Base-by-base conservation (phyloP, 768 basidiomycete genomes). In the Rhizopogon rudus region DNA sequence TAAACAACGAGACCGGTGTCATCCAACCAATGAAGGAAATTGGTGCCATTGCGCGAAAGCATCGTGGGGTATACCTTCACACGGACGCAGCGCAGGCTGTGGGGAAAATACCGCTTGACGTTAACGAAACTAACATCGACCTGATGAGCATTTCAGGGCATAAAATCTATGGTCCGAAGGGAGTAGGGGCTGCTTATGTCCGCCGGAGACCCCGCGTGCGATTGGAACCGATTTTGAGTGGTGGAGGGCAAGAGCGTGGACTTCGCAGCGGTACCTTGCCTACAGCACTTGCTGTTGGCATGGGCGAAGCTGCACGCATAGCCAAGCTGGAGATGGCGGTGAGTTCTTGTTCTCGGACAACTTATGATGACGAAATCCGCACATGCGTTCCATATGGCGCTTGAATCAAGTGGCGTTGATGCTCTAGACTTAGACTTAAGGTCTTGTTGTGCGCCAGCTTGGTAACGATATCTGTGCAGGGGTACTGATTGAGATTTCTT, bases 1-100 rank as follows among this genome's bases (percentile, higher is more conserved):
- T 99, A 56, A 99, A 99, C 77, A 99, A 99, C 72, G 97, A 99
- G 74, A 98, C 94, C 4, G 97, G 97, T 22, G 95, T 98, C 60
- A 97, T 99, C 53, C 97, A 98, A 67, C 97, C 97, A 2, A 79
- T 98, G 59, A 88, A 91, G 67, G 93, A 98, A 68, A 99, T 99
- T 54, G 96, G 96, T 31, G 82, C 83, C 2, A 80, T 96, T 37
- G 68, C 89, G 33, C 87, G 87, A 66, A 89, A 91, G 71, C 87
- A 96, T 67, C 87, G 90, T 57, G 93, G 93, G 13, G 81, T 96
- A 16, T 88, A 92, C 71, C 87, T 99, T 79, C 97, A 99, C 73
- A 95, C 97, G 17, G 97, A 99, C 69, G 96, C 92, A 28, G 97
- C 97, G 0, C 97, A 99, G 69, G 96, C 94, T 4, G 84, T 84